phyloP scores from a whole-genome alignment of 768 basidiomycete genomes.

The Podaxis sp. region DNA sequence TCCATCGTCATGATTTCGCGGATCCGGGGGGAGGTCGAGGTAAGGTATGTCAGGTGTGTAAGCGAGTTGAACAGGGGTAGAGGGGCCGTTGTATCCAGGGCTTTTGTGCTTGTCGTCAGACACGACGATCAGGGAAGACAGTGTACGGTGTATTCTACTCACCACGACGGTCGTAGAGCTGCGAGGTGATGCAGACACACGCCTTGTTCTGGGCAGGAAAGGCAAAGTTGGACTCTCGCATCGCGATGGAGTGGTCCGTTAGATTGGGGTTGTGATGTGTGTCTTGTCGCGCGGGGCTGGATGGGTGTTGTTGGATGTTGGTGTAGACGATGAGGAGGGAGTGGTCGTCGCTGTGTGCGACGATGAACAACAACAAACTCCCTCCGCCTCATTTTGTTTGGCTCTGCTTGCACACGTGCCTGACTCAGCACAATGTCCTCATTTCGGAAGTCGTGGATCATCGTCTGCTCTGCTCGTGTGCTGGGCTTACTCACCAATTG shows the following conservation, averaged over 20 bases:
- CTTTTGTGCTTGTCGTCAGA: conserved; percentile 26
- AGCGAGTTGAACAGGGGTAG: conserved; percentile 77
- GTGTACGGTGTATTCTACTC: conserved; percentile 24
- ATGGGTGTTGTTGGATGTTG: background rate
- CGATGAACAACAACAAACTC: conserved; percentile 5
- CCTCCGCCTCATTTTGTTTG: conserved; percentile 1
- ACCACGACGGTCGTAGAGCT: conserved; percentile 95
- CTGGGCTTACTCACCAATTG: background rate
- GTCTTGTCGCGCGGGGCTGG: background rate
- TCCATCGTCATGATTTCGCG: conserved; percentile 98
- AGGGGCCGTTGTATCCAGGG: conserved; percentile 51
- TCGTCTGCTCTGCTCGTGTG: background rate
- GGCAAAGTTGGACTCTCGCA: conserved; percentile 95
- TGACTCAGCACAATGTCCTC: conserved; percentile 11
- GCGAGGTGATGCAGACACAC: conserved; percentile 90
- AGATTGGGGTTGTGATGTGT: background rate
- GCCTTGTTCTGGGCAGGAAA: conserved; percentile 96
- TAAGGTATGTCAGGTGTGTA: conserved; percentile 94
- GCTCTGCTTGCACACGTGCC: background rate
- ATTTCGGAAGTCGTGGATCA: background rate
- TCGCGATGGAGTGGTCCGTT: conserved; percentile 28
- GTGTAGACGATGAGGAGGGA: conserved; percentile 2
- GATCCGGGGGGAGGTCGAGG: conserved; percentile 95
- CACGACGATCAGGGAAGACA: conserved; percentile 4
- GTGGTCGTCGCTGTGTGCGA: conserved; percentile 3